Percentiles rank a stretch among this genome's conserved stretches.
Conservation (phyloP, 2,329 filamentous ascomycete species). For the Zymoseptoria ardabiliae region DNA sequence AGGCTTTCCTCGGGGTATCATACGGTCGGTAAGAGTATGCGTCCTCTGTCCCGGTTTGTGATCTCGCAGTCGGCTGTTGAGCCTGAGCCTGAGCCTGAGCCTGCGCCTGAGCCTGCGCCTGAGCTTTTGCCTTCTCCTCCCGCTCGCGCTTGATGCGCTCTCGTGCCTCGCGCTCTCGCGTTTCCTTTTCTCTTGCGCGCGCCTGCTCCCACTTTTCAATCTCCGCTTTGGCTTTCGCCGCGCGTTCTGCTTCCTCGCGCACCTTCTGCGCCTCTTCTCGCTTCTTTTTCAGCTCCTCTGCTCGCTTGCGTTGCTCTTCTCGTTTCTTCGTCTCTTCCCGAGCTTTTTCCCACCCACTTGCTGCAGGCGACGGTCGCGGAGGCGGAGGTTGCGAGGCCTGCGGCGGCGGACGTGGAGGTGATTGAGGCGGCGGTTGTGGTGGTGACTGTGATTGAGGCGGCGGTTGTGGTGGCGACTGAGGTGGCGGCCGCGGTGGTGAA, state of each 20-base stretch:
- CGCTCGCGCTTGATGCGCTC: slow-evolving; percentile 37
- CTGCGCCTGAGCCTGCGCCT: too few species aligned
- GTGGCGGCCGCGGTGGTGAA: slow-evolving; percentile 9
- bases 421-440: slow-evolving; percentile 4
- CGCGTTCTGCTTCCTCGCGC: slow-evolving; percentile 42
- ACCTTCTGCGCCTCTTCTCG: slow-evolving; percentile 50
- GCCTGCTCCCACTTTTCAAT: slow-evolving; percentile 47
- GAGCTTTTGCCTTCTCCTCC: slow-evolving; percentile 26
- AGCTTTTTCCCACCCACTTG: slow-evolving; percentile 56
- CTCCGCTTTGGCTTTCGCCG: slow-evolving; percentile 40
- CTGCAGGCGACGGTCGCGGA: slow-evolving; percentile 16
- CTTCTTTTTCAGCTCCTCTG: slow-evolving; percentile 52
- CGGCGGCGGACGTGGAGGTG: slow-evolving; percentile 9
- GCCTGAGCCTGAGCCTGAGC: slow-evolving; percentile 31
- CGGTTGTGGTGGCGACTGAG: slow-evolving; percentile 8
- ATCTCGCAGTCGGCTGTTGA: slow-evolving; percentile 47
- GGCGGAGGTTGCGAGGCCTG: slow-evolving; percentile 14
- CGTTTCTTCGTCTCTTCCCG: slow-evolving; percentile 58
- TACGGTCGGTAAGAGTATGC: slow-evolving; percentile 37
- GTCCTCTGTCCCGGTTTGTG: slow-evolving; percentile 55
- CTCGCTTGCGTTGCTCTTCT: slow-evolving; percentile 53
- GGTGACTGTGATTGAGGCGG: slow-evolving; percentile 7
- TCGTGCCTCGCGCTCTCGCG: slow-evolving; percentile 42
- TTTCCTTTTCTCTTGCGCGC: slow-evolving; percentile 41
- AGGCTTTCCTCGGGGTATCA: slow-evolving; percentile 16